Evolutionary conservation across 2,329 filamentous ascomycete species (phyloP).

Genomic region (Zelopaecilomyces penicillatus): DNA sequence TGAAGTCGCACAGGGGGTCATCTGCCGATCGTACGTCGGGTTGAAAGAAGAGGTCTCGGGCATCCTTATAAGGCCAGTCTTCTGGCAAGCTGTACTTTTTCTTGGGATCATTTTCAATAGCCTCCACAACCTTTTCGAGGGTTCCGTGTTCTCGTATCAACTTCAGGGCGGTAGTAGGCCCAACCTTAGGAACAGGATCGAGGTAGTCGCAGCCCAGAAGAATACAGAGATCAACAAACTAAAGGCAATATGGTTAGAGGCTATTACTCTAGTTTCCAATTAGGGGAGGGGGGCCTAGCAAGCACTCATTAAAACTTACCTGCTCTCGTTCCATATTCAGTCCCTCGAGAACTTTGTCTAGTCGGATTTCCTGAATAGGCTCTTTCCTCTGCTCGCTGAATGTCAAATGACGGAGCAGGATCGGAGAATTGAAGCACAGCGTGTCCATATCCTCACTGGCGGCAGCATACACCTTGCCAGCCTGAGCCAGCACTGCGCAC

Average conservation of each 20-base stretch:
- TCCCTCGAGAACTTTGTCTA: constrained; percentile 80
- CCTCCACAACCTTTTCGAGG: constrained; percentile 79
- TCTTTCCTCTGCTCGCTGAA: constrained; percentile 97
- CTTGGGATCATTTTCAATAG: constrained; percentile 66
- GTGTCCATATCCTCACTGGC: constrained; percentile 99
- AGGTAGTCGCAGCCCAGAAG: constrained; percentile 96
- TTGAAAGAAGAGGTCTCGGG: constrained; percentile 82
- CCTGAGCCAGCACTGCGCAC: constrained; percentile 80
- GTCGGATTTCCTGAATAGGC: constrained; percentile 88
- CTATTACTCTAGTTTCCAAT: neutral
- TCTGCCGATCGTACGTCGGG: constrained; percentile 82
- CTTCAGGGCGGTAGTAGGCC: constrained; percentile 84
- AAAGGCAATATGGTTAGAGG: constrained; percentile 10
- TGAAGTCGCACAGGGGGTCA: constrained; percentile 86
- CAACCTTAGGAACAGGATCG: constrained; percentile 90
- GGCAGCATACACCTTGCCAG: constrained; percentile 92
- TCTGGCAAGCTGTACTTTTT: constrained; percentile 80
- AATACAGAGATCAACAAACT: constrained; percentile 98
- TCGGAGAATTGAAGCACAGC: constrained; percentile 86
- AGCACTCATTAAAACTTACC: constrained; percentile 36
- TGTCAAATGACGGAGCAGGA: constrained; percentile 84
- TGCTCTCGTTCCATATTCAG: constrained; percentile 80
- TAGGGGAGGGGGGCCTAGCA: too few relatives aligned
- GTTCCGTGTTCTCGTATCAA: constrained; percentile 86
- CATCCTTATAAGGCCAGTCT: constrained; percentile 94